Percentiles rank a stretch among this genome's conserved stretches.
Conservation (phyloP, 2,329 filamentous ascomycete genomes). For the Chaetomium globosum region DNA sequence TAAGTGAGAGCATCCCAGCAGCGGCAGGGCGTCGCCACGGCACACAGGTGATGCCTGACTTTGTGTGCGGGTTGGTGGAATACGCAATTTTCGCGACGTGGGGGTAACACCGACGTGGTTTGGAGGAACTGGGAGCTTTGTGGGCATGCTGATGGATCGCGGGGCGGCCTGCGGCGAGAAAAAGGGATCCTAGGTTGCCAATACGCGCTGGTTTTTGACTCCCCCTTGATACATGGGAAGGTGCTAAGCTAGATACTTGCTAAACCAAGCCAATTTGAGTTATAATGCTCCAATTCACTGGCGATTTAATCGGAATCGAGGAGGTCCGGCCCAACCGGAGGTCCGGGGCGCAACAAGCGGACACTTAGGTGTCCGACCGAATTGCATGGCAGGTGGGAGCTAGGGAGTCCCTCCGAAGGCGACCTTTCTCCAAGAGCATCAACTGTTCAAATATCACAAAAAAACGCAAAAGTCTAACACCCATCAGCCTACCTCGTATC, state of each 20-base stretch:
- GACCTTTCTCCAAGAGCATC: neutral
- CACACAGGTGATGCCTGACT: neutral
- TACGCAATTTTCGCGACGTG: neutral
- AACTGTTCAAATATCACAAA: neutral
- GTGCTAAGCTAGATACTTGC: neutral
- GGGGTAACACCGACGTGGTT: neutral
- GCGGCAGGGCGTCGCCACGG: neutral
- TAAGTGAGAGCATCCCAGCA: neutral
- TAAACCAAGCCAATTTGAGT: neutral
- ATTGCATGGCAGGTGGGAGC: neutral
- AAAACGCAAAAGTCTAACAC: neutral
- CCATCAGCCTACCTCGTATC: neutral
- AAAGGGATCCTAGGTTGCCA: neutral
- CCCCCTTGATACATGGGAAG: neutral
- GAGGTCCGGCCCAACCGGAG: neutral
- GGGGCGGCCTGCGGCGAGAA: neutral
- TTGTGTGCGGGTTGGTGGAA: neutral
- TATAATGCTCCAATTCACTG: neutral
- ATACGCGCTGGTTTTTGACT: neutral
- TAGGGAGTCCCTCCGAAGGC: neutral
- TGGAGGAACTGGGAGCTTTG: neutral
- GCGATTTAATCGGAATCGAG: neutral
- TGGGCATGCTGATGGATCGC: neutral
- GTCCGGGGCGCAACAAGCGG: neutral
- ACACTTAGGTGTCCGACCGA: too few relatives aligned